phyloP scores from a whole-genome alignment of 106 monocot species.

The Acorus gramineus region DNA sequence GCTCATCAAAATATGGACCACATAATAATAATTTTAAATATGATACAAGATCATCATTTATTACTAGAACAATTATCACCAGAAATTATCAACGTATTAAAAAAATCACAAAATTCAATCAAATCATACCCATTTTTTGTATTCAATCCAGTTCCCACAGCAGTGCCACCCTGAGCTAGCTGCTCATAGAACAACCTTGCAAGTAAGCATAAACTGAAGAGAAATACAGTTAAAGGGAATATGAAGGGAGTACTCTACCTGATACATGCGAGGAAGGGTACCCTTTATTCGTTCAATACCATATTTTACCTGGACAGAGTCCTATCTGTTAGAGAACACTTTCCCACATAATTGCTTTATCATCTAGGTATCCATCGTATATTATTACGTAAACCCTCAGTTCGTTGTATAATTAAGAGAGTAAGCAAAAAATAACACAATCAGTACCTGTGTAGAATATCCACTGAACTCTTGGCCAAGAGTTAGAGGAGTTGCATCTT shows the following conservation, averaged over 20 bases:
- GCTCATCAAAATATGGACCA: too few species aligned
- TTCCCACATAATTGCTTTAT: too few species aligned
- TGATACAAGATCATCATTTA: too few species aligned
- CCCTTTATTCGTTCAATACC: slow-evolving; percentile 59
- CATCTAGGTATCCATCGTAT: too few species aligned
- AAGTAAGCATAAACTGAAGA: not conserved
- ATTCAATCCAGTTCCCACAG: slow-evolving; percentile 96
- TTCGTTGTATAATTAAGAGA: too few species aligned
- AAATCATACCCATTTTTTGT: slow-evolving; percentile 76
- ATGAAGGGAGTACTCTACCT: slow-evolving; percentile 33
- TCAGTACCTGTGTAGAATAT: slow-evolving; percentile 76
- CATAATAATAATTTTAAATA: too few species aligned
- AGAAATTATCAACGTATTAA: too few species aligned
- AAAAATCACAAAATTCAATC: not conserved
- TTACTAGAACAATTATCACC: too few species aligned
- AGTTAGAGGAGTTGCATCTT: slow-evolving; percentile 95
- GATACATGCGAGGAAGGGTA: slow-evolving; percentile 89
- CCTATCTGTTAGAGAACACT: too few species aligned
- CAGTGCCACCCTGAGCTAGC: slow-evolving; percentile 99
- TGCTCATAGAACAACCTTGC: slow-evolving; percentile 21
- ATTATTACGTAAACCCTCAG: too few species aligned
- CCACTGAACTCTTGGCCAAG: slow-evolving; percentile 99
- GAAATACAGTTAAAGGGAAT: not conserved
- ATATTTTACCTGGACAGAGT: slow-evolving; percentile 54
- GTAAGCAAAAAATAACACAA: too few species aligned